A percentile compares a stretch with the other conserved stretches of the same genome.
Evolutionary conservation across 192 early-diverging fungal species (phyloP).

Genomic region (Linnemannia zychae): DNA sequence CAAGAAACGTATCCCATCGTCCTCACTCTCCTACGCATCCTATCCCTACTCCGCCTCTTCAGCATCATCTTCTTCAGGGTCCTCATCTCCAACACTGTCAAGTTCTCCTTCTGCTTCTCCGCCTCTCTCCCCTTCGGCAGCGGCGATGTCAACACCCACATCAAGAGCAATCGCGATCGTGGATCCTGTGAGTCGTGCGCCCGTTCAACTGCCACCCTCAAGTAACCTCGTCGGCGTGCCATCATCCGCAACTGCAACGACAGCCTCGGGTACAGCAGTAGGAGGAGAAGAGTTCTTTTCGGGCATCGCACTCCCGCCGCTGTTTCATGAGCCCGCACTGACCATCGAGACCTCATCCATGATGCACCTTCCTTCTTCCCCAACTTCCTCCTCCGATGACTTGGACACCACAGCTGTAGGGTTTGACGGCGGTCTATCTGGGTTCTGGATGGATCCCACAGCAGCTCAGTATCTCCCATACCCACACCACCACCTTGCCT

Average conservation of each 20-base stretch:
- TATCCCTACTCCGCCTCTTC: background rate
- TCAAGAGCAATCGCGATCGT: constrained; percentile 29
- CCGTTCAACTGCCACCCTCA: constrained; percentile 7
- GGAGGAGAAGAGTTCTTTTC: background rate
- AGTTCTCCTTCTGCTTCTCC: background rate
- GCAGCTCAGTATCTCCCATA: background rate
- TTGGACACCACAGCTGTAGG: too few relatives aligned
- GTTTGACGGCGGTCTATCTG: too few relatives aligned
- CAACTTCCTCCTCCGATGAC: background rate
- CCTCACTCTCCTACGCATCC: background rate
- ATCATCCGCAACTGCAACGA: background rate
- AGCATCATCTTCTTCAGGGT: background rate
- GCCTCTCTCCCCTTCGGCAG: background rate
- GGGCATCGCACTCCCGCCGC: background rate
- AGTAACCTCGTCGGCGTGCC: background rate
- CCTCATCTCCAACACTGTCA: background rate
- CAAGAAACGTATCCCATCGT: background rate
- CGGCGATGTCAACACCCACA: background rate
- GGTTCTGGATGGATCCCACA: background rate
- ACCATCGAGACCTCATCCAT: background rate
- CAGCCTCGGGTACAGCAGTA: background rate
- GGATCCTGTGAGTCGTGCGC: constrained; percentile 22
- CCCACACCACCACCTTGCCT: background rate
- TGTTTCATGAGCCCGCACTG: background rate
- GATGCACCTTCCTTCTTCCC: background rate